Base-by-base conservation (phyloP, 108 stramenopile genomes). In the Nitzschia inconspicua region DNA sequence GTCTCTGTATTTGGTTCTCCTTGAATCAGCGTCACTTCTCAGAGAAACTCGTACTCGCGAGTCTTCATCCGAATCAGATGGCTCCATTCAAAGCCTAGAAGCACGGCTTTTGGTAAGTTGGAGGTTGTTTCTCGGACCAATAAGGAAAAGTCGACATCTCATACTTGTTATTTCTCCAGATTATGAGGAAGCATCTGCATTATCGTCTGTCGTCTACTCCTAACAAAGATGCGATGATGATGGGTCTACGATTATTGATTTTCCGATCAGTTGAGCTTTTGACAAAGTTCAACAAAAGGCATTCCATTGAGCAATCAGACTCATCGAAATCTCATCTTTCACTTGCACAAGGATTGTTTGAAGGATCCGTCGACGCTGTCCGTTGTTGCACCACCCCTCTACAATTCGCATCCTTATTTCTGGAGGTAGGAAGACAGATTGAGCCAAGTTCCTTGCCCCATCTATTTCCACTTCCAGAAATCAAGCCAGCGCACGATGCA, bases 381-480 rank as follows among this genome's bases (percentile, higher is more conserved):
- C 47, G 62, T 11, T 14, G 28, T 31, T 63, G 61, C 47, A 55
- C 62, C 11, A 50, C 54, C 27, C 42, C 57, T 44, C 55, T 71
- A 35, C 70, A 63, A 40, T 63, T 71, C 50, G 70, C 70, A n/a
- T 71, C 70, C 3, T 56, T 71, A 14, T 63, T 71, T 52, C 41
- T 71, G 13, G 70, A 71, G 36, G 56, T 71, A 43, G 70, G 70
- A 16, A 14, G 70, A 16, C 70, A 71, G 36, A 63, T 62, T 24
- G 70, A 71, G 41, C 70, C 70, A 1, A 63, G 70, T 31, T 63
- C 29, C 29, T 41, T 71, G 24, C 36, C 31, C 0, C 48, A 57
- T 58, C 41, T 71, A 4, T 71, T 71, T 25, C 70, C 62, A 3
- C 49, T 63, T 2, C 70, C 70, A 22, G 0, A 44, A 16, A 18